Percentiles rank a stretch among this genome's conserved stretches.
These are phyloP conservation scores for Phytopythium vexans DNA, from an alignment of 352 stramenopile genomes.

Conservation along the genomic window DNA sequence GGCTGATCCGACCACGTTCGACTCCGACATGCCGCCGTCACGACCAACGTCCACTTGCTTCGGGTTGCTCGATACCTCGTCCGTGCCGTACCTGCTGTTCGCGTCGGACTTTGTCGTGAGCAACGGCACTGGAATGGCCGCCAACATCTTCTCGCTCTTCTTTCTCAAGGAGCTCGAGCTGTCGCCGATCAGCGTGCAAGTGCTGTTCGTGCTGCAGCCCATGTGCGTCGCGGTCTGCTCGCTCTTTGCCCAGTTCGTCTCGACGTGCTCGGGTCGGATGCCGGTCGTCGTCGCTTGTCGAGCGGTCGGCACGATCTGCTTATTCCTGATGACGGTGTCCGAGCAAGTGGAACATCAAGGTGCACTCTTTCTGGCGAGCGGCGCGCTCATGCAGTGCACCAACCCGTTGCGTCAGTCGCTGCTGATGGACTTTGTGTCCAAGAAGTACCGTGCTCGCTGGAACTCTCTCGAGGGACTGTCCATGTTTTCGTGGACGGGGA, in stretches of 20 bases:
- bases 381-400: conserved; percentile 55
- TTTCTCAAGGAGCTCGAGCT: conserved; percentile 55
- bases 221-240: conserved; percentile 40
- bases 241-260: conserved; percentile 39
- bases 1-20: conserved; percentile 2
- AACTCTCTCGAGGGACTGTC: conserved; percentile 68
- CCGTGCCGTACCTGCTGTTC: conserved; percentile 66
- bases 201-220: conserved; percentile 52
- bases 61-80: conserved; percentile 26
- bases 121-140: conserved; percentile 55
- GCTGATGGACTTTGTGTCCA: conserved; percentile 76
- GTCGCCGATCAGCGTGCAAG: conserved; percentile 49
- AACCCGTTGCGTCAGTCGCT: conserved; percentile 62
- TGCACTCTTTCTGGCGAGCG: conserved; percentile 48
- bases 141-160: conserved; percentile 65
- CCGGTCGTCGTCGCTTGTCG: conserved; percentile 47
- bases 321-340: conserved; percentile 47
- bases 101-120: conserved; percentile 65
- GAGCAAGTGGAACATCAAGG: conserved; percentile 26
- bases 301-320: conserved; percentile 28
- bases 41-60: conserved; percentile 17
- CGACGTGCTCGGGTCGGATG: conserved; percentile 40
- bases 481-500: conserved; percentile 58
- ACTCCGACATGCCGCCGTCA: conserved; percentile 4
- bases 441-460: conserved; percentile 56